These are phyloP conservation scores for Volutella citrinella DNA, from an alignment of 2,329 filamentous ascomycete species.

Conservation along the genomic window DNA sequence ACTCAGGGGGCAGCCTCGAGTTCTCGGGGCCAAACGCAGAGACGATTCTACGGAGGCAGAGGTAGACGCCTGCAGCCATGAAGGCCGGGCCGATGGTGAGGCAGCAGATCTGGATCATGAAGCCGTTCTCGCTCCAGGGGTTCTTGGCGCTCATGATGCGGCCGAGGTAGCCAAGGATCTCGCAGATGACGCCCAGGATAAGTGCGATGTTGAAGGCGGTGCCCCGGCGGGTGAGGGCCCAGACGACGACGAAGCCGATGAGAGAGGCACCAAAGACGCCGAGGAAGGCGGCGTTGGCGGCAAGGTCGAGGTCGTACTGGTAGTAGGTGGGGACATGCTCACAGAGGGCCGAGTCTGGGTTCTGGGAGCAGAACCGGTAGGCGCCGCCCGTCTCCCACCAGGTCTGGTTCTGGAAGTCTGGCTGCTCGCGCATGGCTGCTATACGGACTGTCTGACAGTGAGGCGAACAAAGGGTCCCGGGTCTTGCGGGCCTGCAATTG, in stretches of 20 bases:
- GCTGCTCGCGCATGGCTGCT: constrained; percentile 6
- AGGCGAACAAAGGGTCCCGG: too few species aligned
- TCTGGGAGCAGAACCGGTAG: constrained; percentile 24
- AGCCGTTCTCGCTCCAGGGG: constrained; percentile 45
- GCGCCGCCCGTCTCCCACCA: constrained; percentile 17
- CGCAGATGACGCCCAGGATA: constrained; percentile 49
- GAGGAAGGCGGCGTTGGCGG: constrained; percentile 50
- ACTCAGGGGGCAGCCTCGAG: constrained; percentile 44
- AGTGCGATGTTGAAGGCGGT: constrained; percentile 53
- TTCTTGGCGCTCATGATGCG: constrained; percentile 55
- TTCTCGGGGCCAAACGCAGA: constrained; percentile 45
- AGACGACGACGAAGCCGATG: constrained; percentile 38
- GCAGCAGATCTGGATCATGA: constrained; percentile 57
- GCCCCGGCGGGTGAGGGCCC: constrained; percentile 43
- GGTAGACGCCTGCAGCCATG: constrained; percentile 61
- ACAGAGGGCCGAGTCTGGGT: constrained; percentile 28
- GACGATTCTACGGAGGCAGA: constrained; percentile 54
- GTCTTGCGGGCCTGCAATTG: too few species aligned
- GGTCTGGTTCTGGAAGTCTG: constrained; percentile 18
- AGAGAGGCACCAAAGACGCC: constrained; percentile 46
- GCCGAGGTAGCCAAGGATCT: constrained; percentile 58
- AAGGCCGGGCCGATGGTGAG: constrained; percentile 65
- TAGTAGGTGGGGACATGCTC: constrained; percentile 40
- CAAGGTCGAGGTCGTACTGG: constrained; percentile 47
- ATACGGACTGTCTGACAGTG: constrained; percentile 5